A percentile compares a stretch with the other conserved stretches of the same genome.
Evolutionary conservation across 176 grass and related monocot genomes (phyloP).

Genomic region (Eleusine coracana): DNA sequence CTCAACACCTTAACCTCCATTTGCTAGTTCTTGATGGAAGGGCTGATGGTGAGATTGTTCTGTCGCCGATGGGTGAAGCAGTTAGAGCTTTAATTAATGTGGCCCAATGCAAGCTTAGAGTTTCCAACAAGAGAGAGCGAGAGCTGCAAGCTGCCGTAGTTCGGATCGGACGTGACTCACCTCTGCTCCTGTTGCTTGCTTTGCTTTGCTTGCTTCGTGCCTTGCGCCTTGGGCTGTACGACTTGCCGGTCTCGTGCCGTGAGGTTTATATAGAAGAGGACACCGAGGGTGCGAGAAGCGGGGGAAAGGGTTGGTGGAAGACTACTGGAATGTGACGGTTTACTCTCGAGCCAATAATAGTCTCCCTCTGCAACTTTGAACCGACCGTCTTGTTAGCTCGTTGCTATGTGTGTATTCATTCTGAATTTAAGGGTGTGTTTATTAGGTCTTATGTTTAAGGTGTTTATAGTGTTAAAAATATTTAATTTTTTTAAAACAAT

Average conservation of each 20-base stretch:
- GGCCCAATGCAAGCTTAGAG: neutral
- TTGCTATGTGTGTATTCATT: too few species aligned
- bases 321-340: neutral
- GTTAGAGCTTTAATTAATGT: neutral
- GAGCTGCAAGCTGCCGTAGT: neutral
- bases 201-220: neutral
- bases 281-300: neutral
- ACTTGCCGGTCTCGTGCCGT: neutral
- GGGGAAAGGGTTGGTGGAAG: slow-evolving; percentile 25
- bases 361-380: too few species aligned
- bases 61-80: neutral
- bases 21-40: neutral
- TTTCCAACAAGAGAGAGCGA: neutral
- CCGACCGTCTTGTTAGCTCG: too few species aligned
- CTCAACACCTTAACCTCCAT: slow-evolving; percentile 73
- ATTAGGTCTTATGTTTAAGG: too few species aligned
- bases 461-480: too few species aligned
- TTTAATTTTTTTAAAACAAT: too few species aligned
- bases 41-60: neutral
- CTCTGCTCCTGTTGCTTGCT: neutral
- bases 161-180: neutral
- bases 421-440: too few species aligned
- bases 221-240: slow-evolving; percentile 5
- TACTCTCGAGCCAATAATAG: too few species aligned
- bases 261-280: neutral